Conservation (phyloP, 768 basidiomycete species). For the Candolleomyces eurysporus region DNA sequence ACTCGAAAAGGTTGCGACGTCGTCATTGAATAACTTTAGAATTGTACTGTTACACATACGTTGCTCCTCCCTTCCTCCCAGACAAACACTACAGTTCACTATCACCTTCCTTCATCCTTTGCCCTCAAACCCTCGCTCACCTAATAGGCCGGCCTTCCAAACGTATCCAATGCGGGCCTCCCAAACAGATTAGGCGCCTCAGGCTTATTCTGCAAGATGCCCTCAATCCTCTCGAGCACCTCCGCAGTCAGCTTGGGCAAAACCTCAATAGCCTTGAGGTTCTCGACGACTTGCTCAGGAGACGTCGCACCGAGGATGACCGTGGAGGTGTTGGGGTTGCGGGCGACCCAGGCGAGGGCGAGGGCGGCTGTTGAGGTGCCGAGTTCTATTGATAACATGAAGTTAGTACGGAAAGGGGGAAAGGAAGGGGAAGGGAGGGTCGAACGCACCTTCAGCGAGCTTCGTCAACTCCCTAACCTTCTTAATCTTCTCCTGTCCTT, state of each 20-base stretch:
- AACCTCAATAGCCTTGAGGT: conserved; percentile 69
- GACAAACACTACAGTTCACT: too few relatives aligned
- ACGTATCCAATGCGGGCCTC: background rate
- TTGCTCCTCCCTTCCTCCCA: too few relatives aligned
- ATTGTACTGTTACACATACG: too few relatives aligned
- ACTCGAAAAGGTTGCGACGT: too few relatives aligned
- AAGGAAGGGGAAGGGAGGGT: background rate
- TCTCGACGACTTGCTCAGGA: conserved; percentile 61
- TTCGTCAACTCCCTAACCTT: conserved; percentile 69
- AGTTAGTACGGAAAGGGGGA: background rate
- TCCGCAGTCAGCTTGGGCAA: conserved; percentile 69
- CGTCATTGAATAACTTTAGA: too few relatives aligned
- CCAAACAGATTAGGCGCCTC: conserved; percentile 17
- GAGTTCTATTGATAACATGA: conserved; percentile 39
- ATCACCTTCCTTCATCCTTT: too few relatives aligned
- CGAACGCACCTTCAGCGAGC: conserved; percentile 55
- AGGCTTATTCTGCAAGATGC: conserved; percentile 57
- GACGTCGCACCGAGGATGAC: conserved; percentile 68
- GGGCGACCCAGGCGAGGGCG: conserved; percentile 75
- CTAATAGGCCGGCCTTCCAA: background rate
- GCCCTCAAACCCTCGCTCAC: too few relatives aligned
- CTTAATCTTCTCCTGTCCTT: conserved; percentile 66
- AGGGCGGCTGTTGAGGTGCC: conserved; percentile 60
- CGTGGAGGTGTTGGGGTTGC: conserved; percentile 62
- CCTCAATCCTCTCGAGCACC: conserved; percentile 65